phyloP scores from a whole-genome alignment of 805 yeast species.

The Wickerhamiella vanderwaltii region DNA sequence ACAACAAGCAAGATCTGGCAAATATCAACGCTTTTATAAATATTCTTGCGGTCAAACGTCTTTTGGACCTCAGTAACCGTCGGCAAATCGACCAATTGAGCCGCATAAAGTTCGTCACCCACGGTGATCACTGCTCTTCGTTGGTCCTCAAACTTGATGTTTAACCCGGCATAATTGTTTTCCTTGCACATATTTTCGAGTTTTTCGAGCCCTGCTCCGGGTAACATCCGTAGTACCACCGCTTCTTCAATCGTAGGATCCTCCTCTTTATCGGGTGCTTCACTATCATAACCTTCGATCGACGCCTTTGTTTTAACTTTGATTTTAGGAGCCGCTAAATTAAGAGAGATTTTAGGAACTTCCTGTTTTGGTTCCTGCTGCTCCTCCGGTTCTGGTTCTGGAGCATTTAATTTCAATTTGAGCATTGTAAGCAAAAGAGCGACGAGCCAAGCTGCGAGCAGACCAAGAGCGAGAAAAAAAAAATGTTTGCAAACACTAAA shows the following conservation, averaged over 20 bases:
- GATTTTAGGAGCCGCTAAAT: constrained; percentile 32
- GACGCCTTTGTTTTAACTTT: constrained; percentile 57
- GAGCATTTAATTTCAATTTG: constrained; percentile 21
- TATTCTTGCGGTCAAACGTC: constrained; percentile 77
- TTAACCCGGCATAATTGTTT: constrained; percentile 52
- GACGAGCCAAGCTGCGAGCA: neutral
- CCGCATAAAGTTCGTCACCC: constrained; percentile 62
- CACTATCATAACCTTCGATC: constrained; percentile 94
- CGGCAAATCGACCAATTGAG: constrained; percentile 79
- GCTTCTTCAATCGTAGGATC: constrained; percentile 90
- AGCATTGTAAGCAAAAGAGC: constrained; percentile 15
- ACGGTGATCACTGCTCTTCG: constrained; percentile 66
- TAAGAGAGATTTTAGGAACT: constrained; percentile 14
- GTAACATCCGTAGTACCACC: constrained; percentile 56
- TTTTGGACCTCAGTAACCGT: constrained; percentile 78
- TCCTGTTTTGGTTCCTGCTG: neutral
- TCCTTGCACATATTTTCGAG: constrained; percentile 62
- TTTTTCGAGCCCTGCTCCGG: constrained; percentile 55
- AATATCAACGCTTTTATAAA: constrained; percentile 75
- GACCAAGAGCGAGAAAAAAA: no score
- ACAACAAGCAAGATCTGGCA: constrained; percentile 75
- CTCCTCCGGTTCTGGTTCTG: constrained; percentile 8
- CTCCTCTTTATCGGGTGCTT: constrained; percentile 90
- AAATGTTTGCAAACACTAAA: constrained; percentile 17
- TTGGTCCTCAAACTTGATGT: constrained; percentile 72